Base-by-base conservation (phyloP, 1,284 basidiomycete genomes). In the Exobasidium rhododendri region DNA sequence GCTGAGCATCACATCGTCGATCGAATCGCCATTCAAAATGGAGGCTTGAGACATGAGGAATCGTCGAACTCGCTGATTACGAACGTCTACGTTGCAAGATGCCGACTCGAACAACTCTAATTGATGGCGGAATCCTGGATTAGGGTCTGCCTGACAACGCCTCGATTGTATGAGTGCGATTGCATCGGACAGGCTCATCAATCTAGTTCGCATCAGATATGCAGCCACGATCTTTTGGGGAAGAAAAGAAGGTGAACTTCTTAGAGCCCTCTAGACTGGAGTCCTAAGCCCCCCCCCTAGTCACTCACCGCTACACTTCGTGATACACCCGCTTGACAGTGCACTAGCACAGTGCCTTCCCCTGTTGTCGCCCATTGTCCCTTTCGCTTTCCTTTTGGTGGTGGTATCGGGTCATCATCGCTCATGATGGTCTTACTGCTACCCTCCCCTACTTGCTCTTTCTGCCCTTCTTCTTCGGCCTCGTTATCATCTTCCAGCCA, bases 291-390 rank as follows among this genome's bases (percentile, higher is more conserved):
- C n/a, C n/a, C n/a, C n/a, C n/a, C n/a, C n/a, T n/a, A n/a, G 35
- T 29, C 7, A 50, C 56, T 50, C 52, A 65, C 59, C 13, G 68
- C 68, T 4, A 71, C 71, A 22, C 79, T 80, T 2, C 81, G 68
- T 7, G 77, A 77, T 13, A 79, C 71, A 7, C 80, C 80, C 0
- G 81, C 80, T 57, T 81, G 80, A 52, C 81, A 81, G 57, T 81
- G 81, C 1, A 82, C 80, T 14, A 81, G 71, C 0, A 82, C 77
- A 24, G 71, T 74, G 3, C 77, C 70, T 0, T 64, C 58, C 10
- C 70, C 67, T 0, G 54, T 66, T 0, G 71, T 66, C 46, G 65
- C 63, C 74, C 74, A 76, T 6, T 56, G 61, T 2, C 72, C 74
- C 13, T 60, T 63, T 68, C 26, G 29, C 46, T 6, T 68, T 63